These are phyloP conservation scores for Monosporascus sp. DNA, from an alignment of 2,329 filamentous ascomycete genomes.

Conservation along the genomic window DNA sequence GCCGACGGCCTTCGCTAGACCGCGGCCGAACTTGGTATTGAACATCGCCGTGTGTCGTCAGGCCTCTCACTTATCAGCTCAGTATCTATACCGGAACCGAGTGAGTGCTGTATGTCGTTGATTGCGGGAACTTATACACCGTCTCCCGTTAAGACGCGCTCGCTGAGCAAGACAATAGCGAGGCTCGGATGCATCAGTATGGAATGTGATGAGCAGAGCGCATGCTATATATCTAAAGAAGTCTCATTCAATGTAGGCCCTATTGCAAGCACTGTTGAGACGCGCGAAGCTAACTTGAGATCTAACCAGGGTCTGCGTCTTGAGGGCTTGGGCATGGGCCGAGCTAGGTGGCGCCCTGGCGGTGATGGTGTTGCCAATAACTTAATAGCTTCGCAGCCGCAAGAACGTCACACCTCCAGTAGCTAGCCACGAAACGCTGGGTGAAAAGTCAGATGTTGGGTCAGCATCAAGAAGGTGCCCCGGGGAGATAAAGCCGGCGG, in stretches of 20 bases:
- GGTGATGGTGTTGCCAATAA: too few species aligned
- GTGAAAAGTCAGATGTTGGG: too few species aligned
- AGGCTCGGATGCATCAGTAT: too few species aligned
- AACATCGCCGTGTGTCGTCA: constrained; percentile 6
- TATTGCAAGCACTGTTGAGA: neutral
- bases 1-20: constrained; percentile 22
- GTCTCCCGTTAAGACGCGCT: too few species aligned
- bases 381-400: neutral
- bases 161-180: too few species aligned
- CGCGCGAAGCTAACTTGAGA: neutral
- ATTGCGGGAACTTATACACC: too few species aligned
- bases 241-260: neutral
- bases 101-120: too few species aligned
- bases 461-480: neutral
- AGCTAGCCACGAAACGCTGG: too few species aligned
- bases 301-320: neutral
- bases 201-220: neutral
- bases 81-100: neutral
- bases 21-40: constrained; percentile 14
- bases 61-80: neutral
- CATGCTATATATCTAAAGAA: neutral
- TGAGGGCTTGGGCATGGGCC: too few species aligned
- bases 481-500: neutral
- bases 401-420: neutral
- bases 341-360: too few species aligned